Percentiles rank a stretch among this genome's conserved stretches.
These are phyloP conservation scores for Avena atlantica DNA, from an alignment of 176 grass and related monocot genomes.

Conservation along the genomic window DNA sequence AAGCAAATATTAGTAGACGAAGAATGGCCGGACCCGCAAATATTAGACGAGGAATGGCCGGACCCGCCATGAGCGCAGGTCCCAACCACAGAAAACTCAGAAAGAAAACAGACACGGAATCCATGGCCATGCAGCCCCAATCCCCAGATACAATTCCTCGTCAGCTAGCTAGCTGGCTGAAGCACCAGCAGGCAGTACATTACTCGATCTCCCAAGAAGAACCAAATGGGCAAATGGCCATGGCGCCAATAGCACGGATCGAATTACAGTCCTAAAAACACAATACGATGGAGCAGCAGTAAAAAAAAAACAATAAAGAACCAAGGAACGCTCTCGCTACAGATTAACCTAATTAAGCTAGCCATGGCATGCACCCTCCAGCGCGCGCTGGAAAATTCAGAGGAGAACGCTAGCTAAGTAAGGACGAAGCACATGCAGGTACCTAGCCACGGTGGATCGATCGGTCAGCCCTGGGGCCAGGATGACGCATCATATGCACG, in stretches of 20 bases:
- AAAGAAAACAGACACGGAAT: conserved; percentile 31
- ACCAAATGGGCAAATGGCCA: conserved; percentile 48
- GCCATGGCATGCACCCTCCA: neutral
- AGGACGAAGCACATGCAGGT: conserved; percentile 14
- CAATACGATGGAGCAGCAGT: conserved; percentile 29
- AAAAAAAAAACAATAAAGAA: conserved; percentile 28
- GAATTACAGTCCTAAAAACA: conserved; percentile 5
- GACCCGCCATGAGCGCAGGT: neutral
- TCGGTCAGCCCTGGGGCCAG: neutral
- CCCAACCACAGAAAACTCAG: conserved; percentile 42
- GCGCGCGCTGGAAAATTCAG: neutral
- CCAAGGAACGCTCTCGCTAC: conserved; percentile 37
- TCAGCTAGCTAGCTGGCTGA: neutral
- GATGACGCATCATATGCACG: neutral
- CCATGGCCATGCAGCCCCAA: conserved; percentile 50
- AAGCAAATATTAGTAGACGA: too few species aligned
- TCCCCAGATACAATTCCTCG: conserved; percentile 41
- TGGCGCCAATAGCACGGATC: conserved; percentile 21
- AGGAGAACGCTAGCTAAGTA: neutral
- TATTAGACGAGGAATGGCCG: neutral
- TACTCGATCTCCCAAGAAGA: conserved; percentile 39
- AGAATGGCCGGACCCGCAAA: too few species aligned
- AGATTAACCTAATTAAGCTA: conserved; percentile 42
- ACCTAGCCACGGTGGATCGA: conserved; percentile 35
- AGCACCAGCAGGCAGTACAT: conserved; percentile 22